A percentile compares a stretch with the other conserved stretches of the same genome.
Conservation (phyloP, 345 rosid genomes). For the Theobroma cacao region DNA sequence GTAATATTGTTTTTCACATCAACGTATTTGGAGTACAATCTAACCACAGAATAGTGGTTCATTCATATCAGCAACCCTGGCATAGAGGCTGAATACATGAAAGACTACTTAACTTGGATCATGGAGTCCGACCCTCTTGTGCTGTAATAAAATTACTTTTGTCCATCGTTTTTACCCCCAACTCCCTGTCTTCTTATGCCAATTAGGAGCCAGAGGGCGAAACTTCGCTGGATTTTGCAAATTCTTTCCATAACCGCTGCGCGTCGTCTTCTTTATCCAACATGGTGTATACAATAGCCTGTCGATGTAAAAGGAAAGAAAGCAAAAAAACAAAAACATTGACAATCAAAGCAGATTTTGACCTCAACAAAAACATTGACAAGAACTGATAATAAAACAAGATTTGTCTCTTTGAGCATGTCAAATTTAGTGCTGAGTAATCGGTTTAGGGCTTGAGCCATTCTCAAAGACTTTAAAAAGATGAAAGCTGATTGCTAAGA, state of each 20-base stretch:
- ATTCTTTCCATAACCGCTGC: constrained; percentile 33
- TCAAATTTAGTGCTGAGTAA: background rate
- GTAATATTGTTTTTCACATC: background rate
- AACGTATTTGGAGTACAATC: background rate
- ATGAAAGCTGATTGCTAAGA: background rate
- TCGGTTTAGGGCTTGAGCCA: background rate
- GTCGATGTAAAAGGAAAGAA: background rate
- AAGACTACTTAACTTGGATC: background rate
- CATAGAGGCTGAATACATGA: background rate
- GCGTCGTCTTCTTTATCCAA: constrained; percentile 29
- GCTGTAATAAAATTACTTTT: background rate
- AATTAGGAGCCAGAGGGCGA: background rate
- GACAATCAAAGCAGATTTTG: too few relatives aligned
- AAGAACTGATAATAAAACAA: background rate
- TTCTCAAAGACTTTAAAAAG: background rate
- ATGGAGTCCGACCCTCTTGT: background rate
- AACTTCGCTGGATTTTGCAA: constrained; percentile 17
- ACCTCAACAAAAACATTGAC: background rate
- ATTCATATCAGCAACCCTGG: background rate
- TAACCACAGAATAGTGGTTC: background rate
- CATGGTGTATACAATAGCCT: constrained; percentile 43
- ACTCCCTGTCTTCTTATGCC: background rate
- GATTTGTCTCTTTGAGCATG: background rate
- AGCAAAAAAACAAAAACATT: background rate
- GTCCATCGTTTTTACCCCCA: background rate